Evolutionary conservation across 225 moss, liverwort and hornwort species (phyloP).

Genomic region (Neckera pumila): DNA sequence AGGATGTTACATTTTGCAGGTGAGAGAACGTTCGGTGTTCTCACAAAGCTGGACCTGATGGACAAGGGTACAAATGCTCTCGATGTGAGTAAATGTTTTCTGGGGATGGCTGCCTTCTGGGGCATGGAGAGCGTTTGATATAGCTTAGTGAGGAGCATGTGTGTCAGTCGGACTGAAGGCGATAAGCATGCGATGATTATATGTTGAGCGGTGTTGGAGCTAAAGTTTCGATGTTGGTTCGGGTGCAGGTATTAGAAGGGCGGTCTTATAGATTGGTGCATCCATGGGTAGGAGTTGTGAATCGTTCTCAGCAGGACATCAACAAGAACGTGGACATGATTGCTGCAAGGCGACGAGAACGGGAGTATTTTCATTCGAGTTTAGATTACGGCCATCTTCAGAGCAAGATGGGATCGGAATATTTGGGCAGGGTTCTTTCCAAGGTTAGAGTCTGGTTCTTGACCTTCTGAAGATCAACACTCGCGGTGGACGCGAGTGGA

Average conservation of each 20-base stretch:
- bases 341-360: constrained; percentile 53
- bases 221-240: background rate
- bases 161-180: background rate
- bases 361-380: constrained; percentile 42
- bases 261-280: constrained; percentile 29
- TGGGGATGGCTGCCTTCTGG: background rate
- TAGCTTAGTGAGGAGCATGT: background rate
- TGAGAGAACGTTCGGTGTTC: constrained; percentile 43
- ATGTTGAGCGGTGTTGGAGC: background rate
- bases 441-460: constrained; percentile 13
- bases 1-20: constrained; percentile 4
- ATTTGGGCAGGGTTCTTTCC: constrained; percentile 45
- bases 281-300: constrained; percentile 56
- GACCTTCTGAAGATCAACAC: background rate
- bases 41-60: constrained; percentile 45
- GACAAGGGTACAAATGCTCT: constrained; percentile 54
- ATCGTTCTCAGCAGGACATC: constrained; percentile 58
- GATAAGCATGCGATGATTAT: background rate
- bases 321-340: constrained; percentile 60
- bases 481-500: background rate
- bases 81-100: constrained; percentile 6
- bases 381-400: constrained; percentile 39
- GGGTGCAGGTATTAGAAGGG: constrained; percentile 45
- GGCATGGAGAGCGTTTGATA: background rate
- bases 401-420: constrained; percentile 59